These are phyloP conservation scores for Cinchona pubescens DNA, from an alignment of 257 asterid species.

Conservation along the genomic window DNA sequence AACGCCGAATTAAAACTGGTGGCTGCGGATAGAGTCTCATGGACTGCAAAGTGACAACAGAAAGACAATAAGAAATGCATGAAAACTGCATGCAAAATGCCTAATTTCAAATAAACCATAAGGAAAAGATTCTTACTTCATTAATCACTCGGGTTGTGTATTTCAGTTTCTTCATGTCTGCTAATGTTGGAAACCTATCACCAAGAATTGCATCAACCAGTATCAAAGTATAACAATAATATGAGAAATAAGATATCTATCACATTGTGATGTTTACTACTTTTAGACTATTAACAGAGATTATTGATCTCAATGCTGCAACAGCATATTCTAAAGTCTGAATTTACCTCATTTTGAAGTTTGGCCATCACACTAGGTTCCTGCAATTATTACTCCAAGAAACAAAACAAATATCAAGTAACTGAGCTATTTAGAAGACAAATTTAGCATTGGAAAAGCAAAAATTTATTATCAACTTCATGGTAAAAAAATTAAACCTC, in stretches of 20 bases:
- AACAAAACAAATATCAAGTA: neutral
- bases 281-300: slow-evolving; percentile 8
- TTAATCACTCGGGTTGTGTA: slow-evolving; percentile 88
- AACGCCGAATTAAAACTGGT: slow-evolving; percentile 94
- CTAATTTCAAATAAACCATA: slow-evolving; percentile 1
- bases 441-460: neutral
- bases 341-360: slow-evolving; percentile 89
- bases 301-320: slow-evolving; percentile 4
- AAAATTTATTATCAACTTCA: neutral
- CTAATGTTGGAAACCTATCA: slow-evolving; percentile 83
- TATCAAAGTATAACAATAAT: slow-evolving; percentile 33
- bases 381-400: slow-evolving; percentile 40
- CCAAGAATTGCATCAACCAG: slow-evolving; percentile 94
- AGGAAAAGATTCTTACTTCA: slow-evolving; percentile 58
- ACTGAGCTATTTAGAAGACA: neutral
- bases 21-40: slow-evolving; percentile 97
- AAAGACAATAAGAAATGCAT: slow-evolving; percentile 16
- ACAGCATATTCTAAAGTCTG: neutral
- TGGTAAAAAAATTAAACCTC: neutral
- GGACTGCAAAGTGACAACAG: slow-evolving; percentile 51
- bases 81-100: slow-evolving; percentile 13
- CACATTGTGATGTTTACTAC: slow-evolving; percentile 11
- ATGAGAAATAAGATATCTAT: slow-evolving; percentile 17
- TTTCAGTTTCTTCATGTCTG: slow-evolving; percentile 90
- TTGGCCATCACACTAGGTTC: slow-evolving; percentile 85